Base-by-base conservation (phyloP, 2,329 filamentous ascomycete genomes). In the Aphanocladium album region DNA sequence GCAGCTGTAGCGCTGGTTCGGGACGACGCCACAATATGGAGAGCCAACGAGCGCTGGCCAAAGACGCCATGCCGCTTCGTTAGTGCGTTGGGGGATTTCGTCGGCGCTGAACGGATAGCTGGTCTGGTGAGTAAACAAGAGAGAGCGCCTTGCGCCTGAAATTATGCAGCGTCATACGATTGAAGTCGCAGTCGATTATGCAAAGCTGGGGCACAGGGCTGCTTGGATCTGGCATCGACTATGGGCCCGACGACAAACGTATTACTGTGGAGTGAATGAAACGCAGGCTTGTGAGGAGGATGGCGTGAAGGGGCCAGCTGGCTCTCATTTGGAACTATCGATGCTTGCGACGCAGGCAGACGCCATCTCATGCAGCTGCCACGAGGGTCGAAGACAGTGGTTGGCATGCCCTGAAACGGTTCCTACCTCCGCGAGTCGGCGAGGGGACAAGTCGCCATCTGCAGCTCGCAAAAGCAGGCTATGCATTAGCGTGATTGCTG, bases 21-120 rank as follows among this genome's bases (percentile, higher is more conserved):
- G 50, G 25, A 19, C 35, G 50, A 27, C 57, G 57, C 47, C 57
- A 59, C 47, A 52, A n/a, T n/a, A 25, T 14, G 37, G 43, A 25
- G 37, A 37, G 57, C 57, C 57, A 59, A 59, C 47, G 49, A 59
- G 45, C 25, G 37, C 17, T 45, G 47, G 14, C 27, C 11, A 41
- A 46, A 25, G 37, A 30, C 49, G 49, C 49, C 57, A 53, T 59
- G 57, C 47, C 47, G 57, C 19, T 59, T 53, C 37, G 23, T 52
- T 59, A 59, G 49, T 59, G 57, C 16, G 16, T 35, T 37, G 39
- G 23, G 45, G 25, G n/a, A 17, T 51, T 35, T 30, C 21, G 17
- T 35, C 17, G 9, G 46, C 33, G 33, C 30, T 2, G 35, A 30
- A 50, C 45, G 45, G 55, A 27, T 19, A 56, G 35, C 27, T 47